Percentiles rank a stretch among this genome's conserved stretches.
These are phyloP conservation scores for Cornus kousa DNA, from an alignment of 148 eudicot species.

Conservation along the genomic window DNA sequence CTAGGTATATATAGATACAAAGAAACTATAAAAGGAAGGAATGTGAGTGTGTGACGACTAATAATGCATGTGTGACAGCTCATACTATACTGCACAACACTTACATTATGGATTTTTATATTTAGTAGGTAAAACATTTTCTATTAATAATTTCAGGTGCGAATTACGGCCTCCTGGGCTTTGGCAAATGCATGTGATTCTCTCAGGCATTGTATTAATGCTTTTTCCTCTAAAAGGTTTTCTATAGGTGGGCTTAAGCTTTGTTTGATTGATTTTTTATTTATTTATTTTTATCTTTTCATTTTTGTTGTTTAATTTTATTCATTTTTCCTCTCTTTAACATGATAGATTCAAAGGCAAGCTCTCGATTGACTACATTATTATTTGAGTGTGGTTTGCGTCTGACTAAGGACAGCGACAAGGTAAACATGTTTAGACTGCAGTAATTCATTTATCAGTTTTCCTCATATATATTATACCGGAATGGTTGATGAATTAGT, in stretches of 20 bases:
- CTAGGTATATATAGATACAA: too few species aligned
- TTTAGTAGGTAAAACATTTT: background rate
- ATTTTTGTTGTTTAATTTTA: background rate
- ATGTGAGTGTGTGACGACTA: too few species aligned
- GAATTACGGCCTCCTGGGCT: slow-evolving; percentile 97
- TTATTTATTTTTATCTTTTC: background rate
- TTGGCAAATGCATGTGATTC: slow-evolving; percentile 92
- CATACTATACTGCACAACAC: background rate
- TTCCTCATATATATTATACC: background rate
- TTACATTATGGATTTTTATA: background rate
- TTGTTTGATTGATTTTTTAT: background rate
- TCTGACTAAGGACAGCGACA: slow-evolving; percentile 83
- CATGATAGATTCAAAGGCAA: slow-evolving; percentile 40
- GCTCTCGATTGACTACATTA: slow-evolving; percentile 34
- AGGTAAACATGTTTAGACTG: slow-evolving; percentile 42
- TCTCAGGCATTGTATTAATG: slow-evolving; percentile 56
- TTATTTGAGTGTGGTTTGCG: slow-evolving; percentile 63
- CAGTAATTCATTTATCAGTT: background rate
- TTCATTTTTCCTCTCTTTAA: slow-evolving; percentile 2
- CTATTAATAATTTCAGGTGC: slow-evolving; percentile 51
- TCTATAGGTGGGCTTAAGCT: slow-evolving; percentile 38
- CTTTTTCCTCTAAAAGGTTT: slow-evolving; percentile 24
- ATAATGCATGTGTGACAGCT: too few species aligned
- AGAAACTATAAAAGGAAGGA: too few species aligned
- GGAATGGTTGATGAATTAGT: slow-evolving; percentile 1